Evolutionary conservation across 129 eudicot species (phyloP).

Genomic region (carrot (Daucus carota)): DNA sequence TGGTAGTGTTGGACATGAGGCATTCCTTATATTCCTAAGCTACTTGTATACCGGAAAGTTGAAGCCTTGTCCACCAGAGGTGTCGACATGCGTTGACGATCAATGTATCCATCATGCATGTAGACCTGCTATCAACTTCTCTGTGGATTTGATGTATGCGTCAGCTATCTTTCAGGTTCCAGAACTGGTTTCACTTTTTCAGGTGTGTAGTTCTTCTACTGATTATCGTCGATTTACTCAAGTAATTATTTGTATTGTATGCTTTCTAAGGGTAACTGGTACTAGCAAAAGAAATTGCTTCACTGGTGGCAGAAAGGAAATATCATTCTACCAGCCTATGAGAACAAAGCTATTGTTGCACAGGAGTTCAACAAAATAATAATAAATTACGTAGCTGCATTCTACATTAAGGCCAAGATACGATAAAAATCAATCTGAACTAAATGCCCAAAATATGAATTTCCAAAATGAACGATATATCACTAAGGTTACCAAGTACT

Average conservation of each 20-base stretch:
- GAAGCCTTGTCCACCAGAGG: conserved; percentile 61
- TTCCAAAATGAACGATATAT: background rate
- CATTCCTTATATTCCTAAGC: conserved; percentile 48
- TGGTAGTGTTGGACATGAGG: conserved; percentile 63
- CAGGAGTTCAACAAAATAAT: background rate
- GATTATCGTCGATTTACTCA: background rate
- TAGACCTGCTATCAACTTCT: conserved; percentile 62
- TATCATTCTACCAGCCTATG: background rate
- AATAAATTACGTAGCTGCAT: background rate
- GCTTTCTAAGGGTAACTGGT: background rate
- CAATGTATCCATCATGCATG: conserved; percentile 68
- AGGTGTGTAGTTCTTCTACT: conserved; percentile 34
- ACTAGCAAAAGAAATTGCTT: too few species aligned
- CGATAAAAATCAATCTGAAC: background rate
- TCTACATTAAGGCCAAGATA: background rate
- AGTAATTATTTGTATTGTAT: background rate
- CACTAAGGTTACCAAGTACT: background rate
- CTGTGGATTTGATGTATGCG: conserved; percentile 72
- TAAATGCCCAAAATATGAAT: background rate
- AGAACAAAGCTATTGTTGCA: too few species aligned
- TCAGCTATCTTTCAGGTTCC: conserved; percentile 55
- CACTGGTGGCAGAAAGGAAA: too few species aligned
- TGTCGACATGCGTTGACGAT: conserved; percentile 58
- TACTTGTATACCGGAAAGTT: conserved; percentile 74
- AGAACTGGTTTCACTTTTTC: conserved; percentile 49